Conservation (phyloP, 192 early-diverging fungal genomes). For the Physocladia obscura region DNA sequence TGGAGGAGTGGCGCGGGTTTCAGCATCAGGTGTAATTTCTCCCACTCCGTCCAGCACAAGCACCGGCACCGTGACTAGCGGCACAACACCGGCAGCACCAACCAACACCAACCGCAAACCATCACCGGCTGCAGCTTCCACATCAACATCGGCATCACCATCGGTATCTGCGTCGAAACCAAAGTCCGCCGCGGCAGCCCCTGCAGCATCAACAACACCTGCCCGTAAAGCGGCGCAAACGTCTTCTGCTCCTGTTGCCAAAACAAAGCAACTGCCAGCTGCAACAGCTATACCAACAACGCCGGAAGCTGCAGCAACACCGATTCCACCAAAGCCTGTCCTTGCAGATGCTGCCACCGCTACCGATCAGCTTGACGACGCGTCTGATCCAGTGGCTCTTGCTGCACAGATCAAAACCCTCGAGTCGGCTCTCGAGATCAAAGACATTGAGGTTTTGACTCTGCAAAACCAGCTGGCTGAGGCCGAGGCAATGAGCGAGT, state of each 20-base stretch:
- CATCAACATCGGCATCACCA: background rate
- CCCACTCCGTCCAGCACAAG: background rate
- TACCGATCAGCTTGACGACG: background rate
- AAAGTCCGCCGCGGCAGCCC: background rate
- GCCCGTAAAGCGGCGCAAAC: background rate
- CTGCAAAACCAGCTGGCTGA: conserved; percentile 4
- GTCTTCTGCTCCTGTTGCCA: background rate
- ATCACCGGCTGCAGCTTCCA: background rate
- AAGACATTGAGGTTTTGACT: conserved; percentile 13
- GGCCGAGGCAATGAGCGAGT: background rate
- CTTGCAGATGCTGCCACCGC: background rate
- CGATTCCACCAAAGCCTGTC: background rate
- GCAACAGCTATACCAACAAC: background rate
- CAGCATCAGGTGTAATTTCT: background rate
- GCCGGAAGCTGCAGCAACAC: background rate
- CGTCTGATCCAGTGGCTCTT: background rate
- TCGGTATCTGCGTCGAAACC: background rate
- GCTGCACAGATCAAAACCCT: background rate
- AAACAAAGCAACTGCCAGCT: background rate
- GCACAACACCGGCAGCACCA: background rate
- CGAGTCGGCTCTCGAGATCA: background rate
- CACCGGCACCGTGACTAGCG: background rate
- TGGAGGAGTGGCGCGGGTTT: too few relatives aligned
- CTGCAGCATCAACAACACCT: background rate
- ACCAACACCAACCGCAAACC: background rate